Percentiles rank a stretch among this genome's conserved stretches.
Evolutionary conservation across 2,329 filamentous ascomycete species (phyloP).

Genomic region (Polytolypa hystricis): DNA sequence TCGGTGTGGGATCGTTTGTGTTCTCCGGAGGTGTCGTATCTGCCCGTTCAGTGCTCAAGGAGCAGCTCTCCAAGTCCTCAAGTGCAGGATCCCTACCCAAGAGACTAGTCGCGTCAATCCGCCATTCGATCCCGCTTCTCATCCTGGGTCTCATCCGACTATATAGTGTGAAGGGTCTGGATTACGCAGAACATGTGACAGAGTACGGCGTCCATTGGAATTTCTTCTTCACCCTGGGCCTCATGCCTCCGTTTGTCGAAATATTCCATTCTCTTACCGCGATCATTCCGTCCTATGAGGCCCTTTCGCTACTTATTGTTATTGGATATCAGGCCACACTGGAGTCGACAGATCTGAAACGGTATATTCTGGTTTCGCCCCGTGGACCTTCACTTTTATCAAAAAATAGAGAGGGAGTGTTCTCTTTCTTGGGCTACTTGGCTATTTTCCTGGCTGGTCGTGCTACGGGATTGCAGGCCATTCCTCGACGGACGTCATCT

Average conservation of each 20-base stretch:
- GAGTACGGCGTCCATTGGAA: constrained; percentile 99
- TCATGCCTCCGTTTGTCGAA: constrained; percentile 81
- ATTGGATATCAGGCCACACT: constrained; percentile 63
- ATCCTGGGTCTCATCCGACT: constrained; percentile 70
- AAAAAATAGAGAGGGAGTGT: constrained; percentile 90
- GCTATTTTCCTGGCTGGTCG: constrained; percentile 90
- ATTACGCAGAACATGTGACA: constrained; percentile 93
- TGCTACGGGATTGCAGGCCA: constrained; percentile 65
- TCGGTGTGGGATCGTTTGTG: constrained; percentile 95
- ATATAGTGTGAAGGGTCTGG: constrained; percentile 80
- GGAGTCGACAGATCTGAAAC: constrained; percentile 66
- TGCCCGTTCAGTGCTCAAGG: constrained; percentile 66
- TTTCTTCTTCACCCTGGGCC: constrained; percentile 92
- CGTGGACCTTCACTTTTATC: constrained; percentile 63
- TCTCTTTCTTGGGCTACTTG: constrained; percentile 86
- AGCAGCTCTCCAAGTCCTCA: constrained; percentile 43
- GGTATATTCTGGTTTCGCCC: constrained; percentile 71
- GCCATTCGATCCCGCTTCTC: constrained; percentile 74
- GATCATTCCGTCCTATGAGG: constrained; percentile 64
- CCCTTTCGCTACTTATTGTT: constrained; percentile 58
- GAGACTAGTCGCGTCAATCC: constrained; percentile 55
- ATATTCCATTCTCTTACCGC: constrained; percentile 63
- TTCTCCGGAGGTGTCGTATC: constrained; percentile 90
- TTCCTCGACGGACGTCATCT: constrained; percentile 50
- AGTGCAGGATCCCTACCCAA: constrained; percentile 34